Evolutionary conservation across 129 eudicot genomes (phyloP).

Genomic region (Daucus carota): DH1_v3.0 NC_030385.2:39952501-39953000

Average conservation of each 20-base stretch:
- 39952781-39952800: slow-evolving; percentile 72
- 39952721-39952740: not conserved
- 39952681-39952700: not conserved
- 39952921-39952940: slow-evolving; percentile 74
- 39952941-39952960: slow-evolving; percentile 37
- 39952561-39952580: slow-evolving; percentile 72
- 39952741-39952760: slow-evolving; percentile 53
- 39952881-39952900: slow-evolving; percentile 56
- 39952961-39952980: slow-evolving; percentile 58
- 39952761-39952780: slow-evolving; percentile 75
- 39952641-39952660: not conserved
- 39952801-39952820: slow-evolving; percentile 84
- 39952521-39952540: slow-evolving; percentile 42
- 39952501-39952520: not conserved
- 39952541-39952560: slow-evolving; percentile 83
- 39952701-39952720: not conserved
- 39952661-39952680: not conserved
- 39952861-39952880: slow-evolving; percentile 60
- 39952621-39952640: not conserved
- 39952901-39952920: slow-evolving; percentile 89
- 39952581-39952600: slow-evolving; percentile 89
- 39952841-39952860: slow-evolving; percentile 95
- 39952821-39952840: slow-evolving; percentile 93
- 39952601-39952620: slow-evolving; percentile 91
- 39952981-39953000: slow-evolving; percentile 60